Evolutionary conservation across 2,329 filamentous ascomycete genomes (phyloP).

Genomic region (Aspergillus aculeatinus): DNA sequence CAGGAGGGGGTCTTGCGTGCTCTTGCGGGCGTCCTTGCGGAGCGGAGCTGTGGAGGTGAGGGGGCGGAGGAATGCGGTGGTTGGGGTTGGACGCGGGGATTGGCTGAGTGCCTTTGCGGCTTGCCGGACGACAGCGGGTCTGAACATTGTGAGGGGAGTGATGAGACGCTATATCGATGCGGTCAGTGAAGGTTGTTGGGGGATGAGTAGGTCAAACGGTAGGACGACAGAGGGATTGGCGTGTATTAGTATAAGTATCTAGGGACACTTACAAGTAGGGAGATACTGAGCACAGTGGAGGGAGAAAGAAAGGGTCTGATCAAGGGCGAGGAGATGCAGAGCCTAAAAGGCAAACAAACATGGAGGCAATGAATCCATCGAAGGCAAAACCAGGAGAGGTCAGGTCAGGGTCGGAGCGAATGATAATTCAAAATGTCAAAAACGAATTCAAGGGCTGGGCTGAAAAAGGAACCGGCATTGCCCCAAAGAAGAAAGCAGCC

Average conservation of each 20-base stretch:
- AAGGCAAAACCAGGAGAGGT: constrained; percentile 4
- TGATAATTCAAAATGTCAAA: neutral
- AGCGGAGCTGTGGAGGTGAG: constrained; percentile 33
- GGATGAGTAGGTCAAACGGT: neutral
- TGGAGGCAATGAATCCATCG: neutral
- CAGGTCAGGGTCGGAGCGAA: too few relatives aligned
- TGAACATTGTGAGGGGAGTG: constrained; percentile 28
- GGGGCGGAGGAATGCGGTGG: constrained; percentile 22
- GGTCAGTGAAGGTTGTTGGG: neutral
- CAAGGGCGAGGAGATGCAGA: neutral
- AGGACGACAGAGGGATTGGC: neutral
- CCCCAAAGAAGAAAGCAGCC: neutral
- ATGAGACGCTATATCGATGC: neutral
- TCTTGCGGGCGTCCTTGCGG: constrained; percentile 26
- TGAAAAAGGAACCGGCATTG: neutral
- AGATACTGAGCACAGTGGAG: neutral
- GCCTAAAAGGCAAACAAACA: neutral
- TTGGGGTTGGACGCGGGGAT: constrained; percentile 19
- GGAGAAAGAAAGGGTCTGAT: neutral
- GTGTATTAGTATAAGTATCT: neutral
- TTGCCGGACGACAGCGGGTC: constrained; percentile 26
- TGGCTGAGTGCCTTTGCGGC: constrained; percentile 25
- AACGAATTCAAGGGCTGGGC: neutral
- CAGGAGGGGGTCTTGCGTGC: constrained; percentile 26
- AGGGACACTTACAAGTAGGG: neutral